Base-by-base conservation (phyloP, 441 rosid genomes). In the Macaranga tanarius region DNA sequence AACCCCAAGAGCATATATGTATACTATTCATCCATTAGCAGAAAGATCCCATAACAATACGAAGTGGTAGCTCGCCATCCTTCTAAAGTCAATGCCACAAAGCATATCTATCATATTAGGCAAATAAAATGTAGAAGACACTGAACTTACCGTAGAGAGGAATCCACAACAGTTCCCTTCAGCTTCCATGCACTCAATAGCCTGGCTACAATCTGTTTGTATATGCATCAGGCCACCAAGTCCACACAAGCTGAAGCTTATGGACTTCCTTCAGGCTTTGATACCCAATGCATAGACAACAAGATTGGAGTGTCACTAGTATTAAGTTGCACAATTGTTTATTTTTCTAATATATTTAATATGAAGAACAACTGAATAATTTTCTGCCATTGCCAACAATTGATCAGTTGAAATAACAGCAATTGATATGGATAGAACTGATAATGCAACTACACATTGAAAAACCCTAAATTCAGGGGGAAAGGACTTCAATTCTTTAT, bases 131-230 rank as follows among this genome's bases (percentile, higher is more conserved):
- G 20, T 13, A 23, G 50, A 22, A n/a, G 11, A 16, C 60, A 38
- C n/a, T 4, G 10, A 45, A n/a, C 22, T 31, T 7, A 16, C 72
- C 62, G n/a, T 28, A 65, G 59, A 25, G 8, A 10, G 13, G 52
- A 51, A 13, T 20, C 17, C 23, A 20, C 23, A 42, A 47, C 22
- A 71, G 1, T 10, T 17, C 11, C 28, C 2, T 66, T 55, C 48
- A n/a, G 51, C 47, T 57, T 55, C 73, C 51, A 34, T 51, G 31
- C 38, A 58, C 71, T 64, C 68, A 67, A 51, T 23, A 50, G 67
- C 72, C 60, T 51, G 54, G 54, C 57, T 65, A 22, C 67, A 17
- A 59, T 76, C 25, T 28, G 70, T 45, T 22, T 23, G 9, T 38
- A 2, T 28, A 42, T 56, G 8, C 57, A 66, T 73, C 63, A 64